Evolutionary conservation across 805 yeast species (phyloP).

Genomic region (Candida hispaniensis): DNA sequence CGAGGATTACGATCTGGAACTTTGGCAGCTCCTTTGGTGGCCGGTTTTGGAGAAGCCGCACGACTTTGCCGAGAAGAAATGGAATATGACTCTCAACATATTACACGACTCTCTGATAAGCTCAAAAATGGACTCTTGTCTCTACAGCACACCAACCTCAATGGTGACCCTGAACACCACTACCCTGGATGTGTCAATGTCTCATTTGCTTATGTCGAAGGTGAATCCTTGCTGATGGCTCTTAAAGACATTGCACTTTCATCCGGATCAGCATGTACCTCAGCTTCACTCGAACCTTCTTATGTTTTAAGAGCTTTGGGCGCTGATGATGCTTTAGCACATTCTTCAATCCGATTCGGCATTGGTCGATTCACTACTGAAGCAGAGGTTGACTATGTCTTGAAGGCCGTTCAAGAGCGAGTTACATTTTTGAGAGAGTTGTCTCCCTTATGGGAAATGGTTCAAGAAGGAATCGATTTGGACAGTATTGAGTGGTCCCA

Average conservation of each 20-base stretch:
- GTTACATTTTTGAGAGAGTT: conserved; percentile 85
- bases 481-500: conserved; percentile 96
- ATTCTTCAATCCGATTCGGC: conserved; percentile 95
- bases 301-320: conserved; percentile 95
- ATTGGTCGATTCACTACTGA: conserved; percentile 96
- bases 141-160: conserved; percentile 80
- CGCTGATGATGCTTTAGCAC: conserved; percentile 96
- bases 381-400: conserved; percentile 88
- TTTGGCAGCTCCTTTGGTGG: conserved; percentile 88
- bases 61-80: conserved; percentile 65
- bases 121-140: conserved; percentile 61
- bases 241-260: conserved; percentile 91
- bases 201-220: conserved; percentile 95
- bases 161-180: conserved; percentile 66
- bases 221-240: conserved; percentile 96
- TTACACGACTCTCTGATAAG: conserved; percentile 58
- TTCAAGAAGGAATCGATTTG: conserved; percentile 94
- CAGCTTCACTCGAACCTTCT: conserved; percentile 95
- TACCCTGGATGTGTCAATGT: conserved; percentile 94
- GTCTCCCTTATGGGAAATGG: conserved; percentile 98
- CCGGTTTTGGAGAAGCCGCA: conserved; percentile 97
- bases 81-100: conserved; percentile 62
- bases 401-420: conserved; percentile 77
- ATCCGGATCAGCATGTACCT: conserved; percentile 97
- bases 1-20: conserved; percentile 97